Evolutionary conservation across 2,329 filamentous ascomycete species (phyloP), one percentile per base, ranked within the genome.

Genomic region (Phialemonium atrogriseum): DNA sequence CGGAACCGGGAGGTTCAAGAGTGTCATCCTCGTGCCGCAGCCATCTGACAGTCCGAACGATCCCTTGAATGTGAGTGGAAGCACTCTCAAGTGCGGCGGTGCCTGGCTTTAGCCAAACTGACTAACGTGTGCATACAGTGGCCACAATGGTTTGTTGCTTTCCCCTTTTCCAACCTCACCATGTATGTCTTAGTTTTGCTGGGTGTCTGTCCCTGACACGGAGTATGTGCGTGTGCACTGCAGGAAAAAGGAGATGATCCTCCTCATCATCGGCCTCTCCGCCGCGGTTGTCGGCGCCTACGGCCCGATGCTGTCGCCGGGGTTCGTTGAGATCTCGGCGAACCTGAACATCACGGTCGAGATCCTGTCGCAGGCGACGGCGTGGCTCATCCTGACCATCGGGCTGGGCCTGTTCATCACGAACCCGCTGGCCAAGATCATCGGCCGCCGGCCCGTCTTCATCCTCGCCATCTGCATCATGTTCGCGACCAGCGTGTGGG

Each of bases 361-460:
- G 21, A 55, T 50, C 2, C 51, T 70, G 5, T 56, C 60, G 0
- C 59, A 68, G 40, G 49, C 59, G 5, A 67, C 64, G 1, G 62
- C 64, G 1, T 69, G 64, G 64, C 47, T 66, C 5, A 64, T 68
- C 21, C 54, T 71, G 10, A 54, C 57, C 20, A 56, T 70, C 13
- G 67, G 66, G 5, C 44, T 66, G 2, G 60, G 59, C 2, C 56
- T 70, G 23, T 65, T 72, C 42, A 52, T 72, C 30, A 59, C 64
- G 37, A 68, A 68, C 41, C 67, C 68, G 0, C 49, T 71, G 5
- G 67, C 67, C 3, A 64, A 68, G 31, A 65, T 68, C 33, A 53
- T 62, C 34, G 69, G 68, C 10, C 58, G 62, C 13, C 56, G 68
- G 3, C 64, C 68, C 2, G 58, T 72, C 4, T 72, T 68, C 45